Conservation (phyloP, 345 rosid species). For the Noccaea caerulescens region DNA sequence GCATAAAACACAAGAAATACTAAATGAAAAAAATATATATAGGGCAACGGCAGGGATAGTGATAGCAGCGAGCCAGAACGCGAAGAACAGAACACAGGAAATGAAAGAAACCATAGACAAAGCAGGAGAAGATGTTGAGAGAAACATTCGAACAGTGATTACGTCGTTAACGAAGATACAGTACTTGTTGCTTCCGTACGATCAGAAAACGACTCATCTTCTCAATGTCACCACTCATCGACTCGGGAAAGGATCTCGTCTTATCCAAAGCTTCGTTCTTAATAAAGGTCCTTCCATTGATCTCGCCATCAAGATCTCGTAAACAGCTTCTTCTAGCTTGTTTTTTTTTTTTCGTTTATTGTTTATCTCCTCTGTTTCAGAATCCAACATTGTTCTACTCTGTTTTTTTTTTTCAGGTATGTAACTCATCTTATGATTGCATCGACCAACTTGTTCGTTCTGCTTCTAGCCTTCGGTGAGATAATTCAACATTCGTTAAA, state of each 20-base stretch:
- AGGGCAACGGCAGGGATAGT: constrained; percentile 55
- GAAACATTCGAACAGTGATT: constrained; percentile 45
- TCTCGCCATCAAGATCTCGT: constrained; percentile 56
- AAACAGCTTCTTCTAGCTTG: neutral
- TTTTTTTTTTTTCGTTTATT: neutral
- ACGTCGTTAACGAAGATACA: constrained; percentile 50
- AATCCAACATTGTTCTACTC: neutral
- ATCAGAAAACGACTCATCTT: constrained; percentile 41
- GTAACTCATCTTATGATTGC: constrained; percentile 50
- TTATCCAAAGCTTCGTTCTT: constrained; percentile 49
- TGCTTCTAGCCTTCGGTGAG: constrained; percentile 62
- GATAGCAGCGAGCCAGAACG: constrained; percentile 51
- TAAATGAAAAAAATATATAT: neutral
- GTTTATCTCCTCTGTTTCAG: neutral
- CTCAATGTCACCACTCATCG: constrained; percentile 51
- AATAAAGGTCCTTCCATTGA: constrained; percentile 50
- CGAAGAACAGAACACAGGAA: constrained; percentile 47
- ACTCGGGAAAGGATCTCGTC: constrained; percentile 50
- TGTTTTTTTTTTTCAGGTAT: constrained; percentile 44
- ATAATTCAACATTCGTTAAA: neutral
- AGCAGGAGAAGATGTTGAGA: constrained; percentile 49
- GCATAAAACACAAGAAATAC: neutral
- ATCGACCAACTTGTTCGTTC: constrained; percentile 50
- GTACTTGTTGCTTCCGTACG: constrained; percentile 54
- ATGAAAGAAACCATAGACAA: constrained; percentile 51